These are phyloP conservation scores for Sordariomycetes sp. DNA, from an alignment of 2,329 filamentous ascomycete genomes.

Conservation along the genomic window DNA sequence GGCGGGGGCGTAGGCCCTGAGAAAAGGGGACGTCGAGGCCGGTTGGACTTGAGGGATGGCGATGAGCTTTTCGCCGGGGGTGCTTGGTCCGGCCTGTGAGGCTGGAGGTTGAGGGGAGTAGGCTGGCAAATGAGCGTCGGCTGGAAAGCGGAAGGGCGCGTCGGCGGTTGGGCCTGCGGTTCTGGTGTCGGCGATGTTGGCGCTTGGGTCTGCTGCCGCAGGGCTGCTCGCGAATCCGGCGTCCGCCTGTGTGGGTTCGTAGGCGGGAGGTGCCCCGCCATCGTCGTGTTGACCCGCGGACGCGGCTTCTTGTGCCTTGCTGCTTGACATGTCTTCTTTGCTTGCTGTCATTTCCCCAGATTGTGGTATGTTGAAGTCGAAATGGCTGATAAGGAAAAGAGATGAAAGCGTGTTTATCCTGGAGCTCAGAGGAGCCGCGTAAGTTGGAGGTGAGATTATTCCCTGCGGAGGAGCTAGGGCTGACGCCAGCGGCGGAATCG, in stretches of 20 bases:
- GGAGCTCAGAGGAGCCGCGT: too few species aligned
- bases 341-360: background rate
- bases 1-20: constrained; percentile 21
- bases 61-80: constrained; percentile 15
- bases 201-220: background rate
- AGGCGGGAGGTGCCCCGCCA: background rate
- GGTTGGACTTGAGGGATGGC: constrained; percentile 25
- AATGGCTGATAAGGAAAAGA: too few species aligned
- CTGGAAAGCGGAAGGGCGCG: constrained; percentile 25
- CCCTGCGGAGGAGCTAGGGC: too few species aligned
- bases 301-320: background rate
- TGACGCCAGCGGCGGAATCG: too few species aligned
- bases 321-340: background rate
- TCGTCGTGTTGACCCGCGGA: background rate
- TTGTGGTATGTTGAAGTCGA: too few species aligned
- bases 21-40: constrained; percentile 20
- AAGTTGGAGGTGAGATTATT: too few species aligned
- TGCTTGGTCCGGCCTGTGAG: background rate
- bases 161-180: constrained; percentile 15
- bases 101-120: constrained; percentile 11
- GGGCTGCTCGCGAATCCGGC: background rate
- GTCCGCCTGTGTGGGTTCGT: background rate
- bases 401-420: too few species aligned
- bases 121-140: constrained; percentile 14
- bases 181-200: background rate